phyloP scores from a whole-genome alignment of 2,329 filamentous ascomycete species.

The Nothophoma quercina region DNA sequence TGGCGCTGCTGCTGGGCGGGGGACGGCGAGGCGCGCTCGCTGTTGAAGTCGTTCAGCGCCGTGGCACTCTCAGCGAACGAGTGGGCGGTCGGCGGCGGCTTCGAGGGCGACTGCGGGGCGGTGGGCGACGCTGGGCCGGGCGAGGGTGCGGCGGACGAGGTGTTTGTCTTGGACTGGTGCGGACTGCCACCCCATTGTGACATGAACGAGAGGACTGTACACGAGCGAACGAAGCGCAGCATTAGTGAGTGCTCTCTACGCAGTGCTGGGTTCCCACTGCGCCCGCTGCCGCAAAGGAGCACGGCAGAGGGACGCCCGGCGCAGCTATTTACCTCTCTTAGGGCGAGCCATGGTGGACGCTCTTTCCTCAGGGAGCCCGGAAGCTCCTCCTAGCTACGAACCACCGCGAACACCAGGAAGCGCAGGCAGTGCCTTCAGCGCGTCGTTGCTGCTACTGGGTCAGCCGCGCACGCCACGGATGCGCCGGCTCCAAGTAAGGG shows the following conservation, averaged over 20 bases:
- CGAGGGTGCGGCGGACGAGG: slow-evolving; percentile 33
- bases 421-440: slow-evolving; percentile 23
- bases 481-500: slow-evolving; percentile 31
- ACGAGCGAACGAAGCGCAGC: slow-evolving; percentile 32
- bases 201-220: slow-evolving; percentile 85
- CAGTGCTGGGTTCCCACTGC: slow-evolving; percentile 6
- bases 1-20: slow-evolving; percentile 49
- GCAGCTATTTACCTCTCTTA: slow-evolving; percentile 45
- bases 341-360: slow-evolving; percentile 44
- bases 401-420: slow-evolving; percentile 17
- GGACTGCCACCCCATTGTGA: slow-evolving; percentile 71
- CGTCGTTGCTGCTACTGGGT: slow-evolving; percentile 24
- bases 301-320: slow-evolving; percentile 7
- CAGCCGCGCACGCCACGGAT: slow-evolving; percentile 44
- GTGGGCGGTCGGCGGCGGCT: slow-evolving; percentile 29
- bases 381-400: slow-evolving; percentile 17
- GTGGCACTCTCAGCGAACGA: slow-evolving; percentile 38
- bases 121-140: slow-evolving; percentile 46
- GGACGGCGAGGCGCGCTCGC: slow-evolving; percentile 35
- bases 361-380: slow-evolving; percentile 20
- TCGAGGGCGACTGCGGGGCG: slow-evolving; percentile 40
- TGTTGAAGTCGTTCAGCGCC: slow-evolving; percentile 40
- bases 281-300: slow-evolving; percentile 13
- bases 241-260: slow-evolving; percentile 32
- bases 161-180: slow-evolving; percentile 40